Evolutionary conservation across 805 yeast species (phyloP).

Genomic region (Metschnikowia lachancei): DNA sequence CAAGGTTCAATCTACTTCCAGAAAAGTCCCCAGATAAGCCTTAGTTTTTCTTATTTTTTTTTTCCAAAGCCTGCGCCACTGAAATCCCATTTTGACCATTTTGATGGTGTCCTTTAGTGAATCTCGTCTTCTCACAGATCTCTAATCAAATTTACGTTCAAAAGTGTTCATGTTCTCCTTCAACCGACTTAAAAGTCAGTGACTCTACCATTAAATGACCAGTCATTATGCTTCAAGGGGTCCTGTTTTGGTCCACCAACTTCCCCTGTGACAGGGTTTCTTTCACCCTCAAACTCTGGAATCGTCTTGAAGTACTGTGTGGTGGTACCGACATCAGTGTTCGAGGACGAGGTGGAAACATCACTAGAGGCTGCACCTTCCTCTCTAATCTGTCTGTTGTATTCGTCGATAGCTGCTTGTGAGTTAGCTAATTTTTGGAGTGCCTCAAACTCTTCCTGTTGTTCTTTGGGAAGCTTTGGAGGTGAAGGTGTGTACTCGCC

Average conservation of each 20-base stretch:
- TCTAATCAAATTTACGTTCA: no score
- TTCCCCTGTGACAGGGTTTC: conserved; percentile 92
- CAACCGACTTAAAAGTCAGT: conserved; percentile 67
- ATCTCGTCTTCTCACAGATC: no score
- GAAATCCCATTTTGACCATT: no score
- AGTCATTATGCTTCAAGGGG: conserved; percentile 80
- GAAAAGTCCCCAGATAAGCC: no score
- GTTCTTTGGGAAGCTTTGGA: conserved; percentile 71
- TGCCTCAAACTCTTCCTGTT: conserved; percentile 88
- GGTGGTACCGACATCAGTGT: conserved; percentile 61
- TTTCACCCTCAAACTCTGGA: conserved; percentile 94
- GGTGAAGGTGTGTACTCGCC: conserved; percentile 45
- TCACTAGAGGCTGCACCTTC: conserved; percentile 13
- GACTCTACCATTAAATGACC: conserved; percentile 93
- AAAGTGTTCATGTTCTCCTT: not conserved
- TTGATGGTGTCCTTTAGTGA: no score
- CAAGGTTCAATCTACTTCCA: no score
- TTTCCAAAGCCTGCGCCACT: no score
- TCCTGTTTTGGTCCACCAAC: conserved; percentile 97
- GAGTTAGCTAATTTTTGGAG: conserved; percentile 78
- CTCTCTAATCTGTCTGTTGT: conserved; percentile 48
- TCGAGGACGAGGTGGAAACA: conserved; percentile 26
- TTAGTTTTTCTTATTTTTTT: no score
- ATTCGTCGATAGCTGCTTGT: conserved; percentile 74
- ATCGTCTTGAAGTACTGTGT: conserved; percentile 73